These are phyloP conservation scores for Ophiostoma piceae DNA, from an alignment of 2,329 filamentous ascomycete genomes.

Conservation along the genomic window DNA sequence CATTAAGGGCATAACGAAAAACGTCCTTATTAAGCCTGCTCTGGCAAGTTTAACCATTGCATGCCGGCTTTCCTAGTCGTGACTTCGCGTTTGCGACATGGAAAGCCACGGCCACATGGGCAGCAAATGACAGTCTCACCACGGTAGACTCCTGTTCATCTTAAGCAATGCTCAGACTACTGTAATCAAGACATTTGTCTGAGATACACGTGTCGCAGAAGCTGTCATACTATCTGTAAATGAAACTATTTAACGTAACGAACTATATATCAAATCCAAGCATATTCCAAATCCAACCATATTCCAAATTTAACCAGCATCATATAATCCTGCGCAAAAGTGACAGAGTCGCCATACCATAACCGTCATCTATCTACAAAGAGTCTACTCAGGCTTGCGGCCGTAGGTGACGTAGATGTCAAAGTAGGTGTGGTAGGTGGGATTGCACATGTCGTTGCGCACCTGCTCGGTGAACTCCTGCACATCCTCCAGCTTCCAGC, in stretches of 20 bases:
- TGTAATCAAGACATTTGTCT: not conserved
- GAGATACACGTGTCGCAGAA: not conserved
- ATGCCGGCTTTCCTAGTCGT: not conserved
- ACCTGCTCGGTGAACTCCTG: conserved; percentile 30
- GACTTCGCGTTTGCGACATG: not conserved
- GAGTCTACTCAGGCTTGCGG: conserved; percentile 28
- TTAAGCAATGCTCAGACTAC: not conserved
- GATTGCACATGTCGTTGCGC: conserved; percentile 31
- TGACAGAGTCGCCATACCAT: not conserved
- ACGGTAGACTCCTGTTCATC: not conserved
- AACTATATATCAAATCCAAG: not conserved
- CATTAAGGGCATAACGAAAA: not conserved
- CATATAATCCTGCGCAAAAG: not conserved
- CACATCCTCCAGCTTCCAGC: conserved; percentile 35
- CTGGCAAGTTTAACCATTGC: not conserved
- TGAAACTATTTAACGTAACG: not conserved
- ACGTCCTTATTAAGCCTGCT: not conserved
- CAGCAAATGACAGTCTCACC: not conserved
- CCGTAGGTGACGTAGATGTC: conserved; percentile 32
- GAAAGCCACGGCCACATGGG: not conserved
- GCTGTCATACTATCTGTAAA: not conserved
- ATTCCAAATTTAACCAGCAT: not conserved
- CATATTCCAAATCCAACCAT: not conserved
- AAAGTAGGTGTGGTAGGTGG: conserved; percentile 32
- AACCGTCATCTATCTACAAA: not conserved